Percentiles rank a stretch among this genome's conserved stretches.
These are phyloP conservation scores for Candida sp. DNA, from an alignment of 1,139 yeast genomes.

Conservation along the genomic window DNA sequence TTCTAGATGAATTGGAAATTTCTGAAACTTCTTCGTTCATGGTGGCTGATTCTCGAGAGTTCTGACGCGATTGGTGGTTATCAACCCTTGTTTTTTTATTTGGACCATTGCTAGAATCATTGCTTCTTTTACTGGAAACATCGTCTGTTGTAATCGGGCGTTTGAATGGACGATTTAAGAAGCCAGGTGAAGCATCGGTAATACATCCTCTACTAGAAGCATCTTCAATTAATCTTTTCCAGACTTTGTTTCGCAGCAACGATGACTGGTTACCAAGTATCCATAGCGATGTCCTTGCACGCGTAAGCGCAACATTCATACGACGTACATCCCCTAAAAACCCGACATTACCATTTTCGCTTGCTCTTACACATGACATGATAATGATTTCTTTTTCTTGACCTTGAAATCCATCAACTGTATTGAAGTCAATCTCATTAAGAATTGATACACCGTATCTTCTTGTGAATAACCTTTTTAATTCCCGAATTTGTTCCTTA, in stretches of 20 bases:
- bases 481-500: constrained; percentile 72
- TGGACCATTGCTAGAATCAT: not conserved
- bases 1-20: too few relatives aligned
- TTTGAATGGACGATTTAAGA: constrained; percentile 15
- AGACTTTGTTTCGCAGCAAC: constrained; percentile 57
- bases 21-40: too few relatives aligned
- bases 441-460: constrained; percentile 62
- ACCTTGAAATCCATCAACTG: constrained; percentile 98
- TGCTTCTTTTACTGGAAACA: not conserved
- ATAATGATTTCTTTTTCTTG: constrained; percentile 94
- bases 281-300: constrained; percentile 94
- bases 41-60: not conserved
- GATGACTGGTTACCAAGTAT: constrained; percentile 77
- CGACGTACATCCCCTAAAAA: constrained; percentile 87
- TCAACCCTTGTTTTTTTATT: not conserved
- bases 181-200: constrained; percentile 35
- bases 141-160: not conserved
- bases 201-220: constrained; percentile 49
- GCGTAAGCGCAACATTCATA: constrained; percentile 94
- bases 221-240: constrained; percentile 65
- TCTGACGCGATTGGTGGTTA: not conserved
- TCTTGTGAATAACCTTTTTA: constrained; percentile 54
- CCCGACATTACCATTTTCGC: constrained; percentile 68
- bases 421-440: constrained; percentile 79
- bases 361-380: constrained; percentile 93